Conservation (phyloP, 345 rosid genomes). For the Carallia brachiata region DNA sequence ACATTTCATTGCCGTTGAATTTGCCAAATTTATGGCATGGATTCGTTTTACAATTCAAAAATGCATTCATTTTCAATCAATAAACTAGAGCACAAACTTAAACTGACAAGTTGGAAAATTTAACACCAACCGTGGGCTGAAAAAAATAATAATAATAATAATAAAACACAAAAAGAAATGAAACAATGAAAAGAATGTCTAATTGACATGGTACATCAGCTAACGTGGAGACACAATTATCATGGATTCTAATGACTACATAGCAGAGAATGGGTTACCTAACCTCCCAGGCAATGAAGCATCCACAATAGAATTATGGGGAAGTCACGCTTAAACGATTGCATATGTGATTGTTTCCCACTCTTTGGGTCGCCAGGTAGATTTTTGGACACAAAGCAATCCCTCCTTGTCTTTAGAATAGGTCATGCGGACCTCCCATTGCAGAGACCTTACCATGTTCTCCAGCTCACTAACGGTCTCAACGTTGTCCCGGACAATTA, state of each 20-base stretch:
- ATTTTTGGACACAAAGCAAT: constrained; percentile 76
- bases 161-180: not conserved
- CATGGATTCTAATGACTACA: constrained; percentile 26
- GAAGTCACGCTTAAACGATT: constrained; percentile 34
- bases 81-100: not conserved
- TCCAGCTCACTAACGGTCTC: constrained; percentile 63
- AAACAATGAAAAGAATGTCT: not conserved
- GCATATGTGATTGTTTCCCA: constrained; percentile 59
- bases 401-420: constrained; percentile 79
- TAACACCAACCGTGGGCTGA: not conserved
- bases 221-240: constrained; percentile 12
- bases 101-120: not conserved
- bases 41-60: not conserved
- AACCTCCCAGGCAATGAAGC: constrained; percentile 13
- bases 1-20: not conserved
- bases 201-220: constrained; percentile 19
- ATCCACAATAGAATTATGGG: constrained; percentile 3
- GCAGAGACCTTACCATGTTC: constrained; percentile 54
- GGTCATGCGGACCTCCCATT: constrained; percentile 81
- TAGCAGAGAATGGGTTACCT: constrained; percentile 26
- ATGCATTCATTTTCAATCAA: not conserved
- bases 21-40: not conserved
- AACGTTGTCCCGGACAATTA: constrained; percentile 68
- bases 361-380: constrained; percentile 79
- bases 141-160: not conserved